Percentiles rank a stretch among this genome's conserved stretches.
These are phyloP conservation scores for Ceratobasidium theobromae DNA, from an alignment of 1,284 basidiomycete species.

Conservation along the genomic window DNA sequence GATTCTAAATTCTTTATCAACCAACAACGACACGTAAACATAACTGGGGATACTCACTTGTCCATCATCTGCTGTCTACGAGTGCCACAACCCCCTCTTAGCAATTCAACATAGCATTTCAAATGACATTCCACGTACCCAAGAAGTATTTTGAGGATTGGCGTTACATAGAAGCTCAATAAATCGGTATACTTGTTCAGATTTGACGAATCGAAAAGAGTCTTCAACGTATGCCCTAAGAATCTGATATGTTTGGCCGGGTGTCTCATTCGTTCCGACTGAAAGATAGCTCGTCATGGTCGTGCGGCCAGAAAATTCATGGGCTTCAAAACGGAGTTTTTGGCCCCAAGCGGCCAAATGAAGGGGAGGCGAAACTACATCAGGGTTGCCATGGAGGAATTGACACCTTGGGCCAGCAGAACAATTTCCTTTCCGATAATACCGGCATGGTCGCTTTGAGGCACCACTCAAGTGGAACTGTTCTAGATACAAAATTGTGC, in stretches of 20 bases:
- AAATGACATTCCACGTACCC: slow-evolving; percentile 48
- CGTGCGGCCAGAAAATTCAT: not conserved
- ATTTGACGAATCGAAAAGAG: slow-evolving; percentile 48
- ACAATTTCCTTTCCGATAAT: not conserved
- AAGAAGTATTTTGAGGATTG: slow-evolving; percentile 49
- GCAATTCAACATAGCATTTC: not conserved
- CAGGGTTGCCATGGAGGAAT: not conserved
- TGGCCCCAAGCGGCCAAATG: too few relatives aligned
- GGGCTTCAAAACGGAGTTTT: too few relatives aligned
- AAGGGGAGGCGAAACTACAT: not conserved
- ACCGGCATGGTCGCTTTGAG: not conserved
- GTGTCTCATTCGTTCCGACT: slow-evolving; percentile 43
- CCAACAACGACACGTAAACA: not conserved
- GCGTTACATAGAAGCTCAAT: slow-evolving; percentile 52
- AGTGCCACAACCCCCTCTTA: slow-evolving; percentile 15
- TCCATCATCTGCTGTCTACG: slow-evolving; percentile 54
- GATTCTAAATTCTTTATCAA: slow-evolving; percentile 42
- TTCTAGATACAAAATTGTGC: too few relatives aligned
- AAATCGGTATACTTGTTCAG: slow-evolving; percentile 53
- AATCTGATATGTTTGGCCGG: slow-evolving; percentile 53
- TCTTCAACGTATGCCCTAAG: slow-evolving; percentile 52
- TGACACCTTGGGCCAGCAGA: not conserved
- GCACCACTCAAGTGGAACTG: not conserved
- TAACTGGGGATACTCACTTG: slow-evolving; percentile 47
- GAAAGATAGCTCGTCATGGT: slow-evolving; percentile 1